A percentile compares a stretch with the other conserved stretches of the same genome.
Conservation (phyloP, 306 rosid genomes). For the Vicia sativa region DNA sequence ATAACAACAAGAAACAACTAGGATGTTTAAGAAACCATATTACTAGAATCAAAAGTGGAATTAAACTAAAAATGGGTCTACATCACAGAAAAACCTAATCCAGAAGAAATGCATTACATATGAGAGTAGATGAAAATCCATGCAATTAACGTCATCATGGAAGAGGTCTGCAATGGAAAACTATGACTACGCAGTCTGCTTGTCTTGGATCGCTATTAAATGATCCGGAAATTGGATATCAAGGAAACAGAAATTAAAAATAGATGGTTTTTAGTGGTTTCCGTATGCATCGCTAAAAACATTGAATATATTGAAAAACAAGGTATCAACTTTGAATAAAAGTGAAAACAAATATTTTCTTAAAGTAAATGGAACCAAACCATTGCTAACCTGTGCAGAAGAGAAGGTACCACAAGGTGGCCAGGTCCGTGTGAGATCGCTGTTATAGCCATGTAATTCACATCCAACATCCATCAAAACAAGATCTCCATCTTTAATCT, state of each 20-base stretch:
- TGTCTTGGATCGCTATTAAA: conserved; percentile 23
- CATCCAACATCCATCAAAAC: conserved; percentile 98
- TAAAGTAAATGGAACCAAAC: conserved; percentile 6
- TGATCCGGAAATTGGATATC: conserved; percentile 17
- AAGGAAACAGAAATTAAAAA: background rate
- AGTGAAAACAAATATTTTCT: background rate
- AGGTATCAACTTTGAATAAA: background rate
- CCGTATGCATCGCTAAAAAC: background rate
- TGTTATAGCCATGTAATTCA: conserved; percentile 85
- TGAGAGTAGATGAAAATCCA: conserved; percentile 18
- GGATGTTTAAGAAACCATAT: conserved; percentile 6
- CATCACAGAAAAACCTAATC: conserved; percentile 26
- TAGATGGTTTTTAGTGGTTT: background rate
- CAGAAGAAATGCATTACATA: conserved; percentile 15
- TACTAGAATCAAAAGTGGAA: conserved; percentile 8
- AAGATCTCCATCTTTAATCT: conserved; percentile 86
- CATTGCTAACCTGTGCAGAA: conserved; percentile 66
- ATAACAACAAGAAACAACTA: conserved; percentile 21
- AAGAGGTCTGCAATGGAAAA: conserved; percentile 26
- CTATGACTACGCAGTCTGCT: conserved; percentile 21
- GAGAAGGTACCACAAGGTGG: conserved; percentile 90
- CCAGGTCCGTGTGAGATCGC: conserved; percentile 98
- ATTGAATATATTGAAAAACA: background rate
- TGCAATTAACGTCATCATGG: conserved; percentile 25
- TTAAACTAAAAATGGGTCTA: conserved; percentile 17